Conservation (phyloP, 1,284 basidiomycete genomes). For the Takashimella tepidaria region DNA sequence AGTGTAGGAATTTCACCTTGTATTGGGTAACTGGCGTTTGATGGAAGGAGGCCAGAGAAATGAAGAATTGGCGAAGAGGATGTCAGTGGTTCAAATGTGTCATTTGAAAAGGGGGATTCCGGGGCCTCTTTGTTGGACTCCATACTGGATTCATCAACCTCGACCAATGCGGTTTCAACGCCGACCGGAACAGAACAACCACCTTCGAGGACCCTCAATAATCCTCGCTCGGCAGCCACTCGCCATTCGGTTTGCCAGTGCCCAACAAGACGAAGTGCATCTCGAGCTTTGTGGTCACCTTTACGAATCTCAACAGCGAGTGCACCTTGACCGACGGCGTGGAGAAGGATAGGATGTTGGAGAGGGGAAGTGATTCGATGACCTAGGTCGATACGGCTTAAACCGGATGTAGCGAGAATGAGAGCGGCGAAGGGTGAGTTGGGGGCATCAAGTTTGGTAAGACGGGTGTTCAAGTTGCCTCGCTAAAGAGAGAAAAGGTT, state of each 20-base stretch:
- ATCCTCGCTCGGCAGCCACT: constrained; percentile 77
- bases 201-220: constrained; percentile 83
- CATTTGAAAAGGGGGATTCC: constrained; percentile 9
- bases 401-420: constrained; percentile 88
- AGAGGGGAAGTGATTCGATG: constrained; percentile 75
- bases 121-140: constrained; percentile 9
- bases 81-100: constrained; percentile 16
- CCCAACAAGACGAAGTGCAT: constrained; percentile 62
- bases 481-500: constrained; percentile 49
- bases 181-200: constrained; percentile 98
- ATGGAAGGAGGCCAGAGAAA: constrained; percentile 43
- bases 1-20: constrained; percentile 17
- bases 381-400: constrained; percentile 75
- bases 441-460: constrained; percentile 84
- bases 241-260: constrained; percentile 71
- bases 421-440: constrained; percentile 80
- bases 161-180: constrained; percentile 55
- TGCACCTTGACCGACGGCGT: constrained; percentile 94
- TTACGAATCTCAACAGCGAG: constrained; percentile 81
- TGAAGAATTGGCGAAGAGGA: constrained; percentile 35
- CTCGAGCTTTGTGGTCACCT: constrained; percentile 59
- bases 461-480: constrained; percentile 61
- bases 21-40: constrained; percentile 7
- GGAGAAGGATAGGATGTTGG: constrained; percentile 66
- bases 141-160: constrained; percentile 16